Evolutionary conservation across 371 early-diverging fungal species (phyloP).

Genomic region (Polyrhizophydium stewartii): DNA sequence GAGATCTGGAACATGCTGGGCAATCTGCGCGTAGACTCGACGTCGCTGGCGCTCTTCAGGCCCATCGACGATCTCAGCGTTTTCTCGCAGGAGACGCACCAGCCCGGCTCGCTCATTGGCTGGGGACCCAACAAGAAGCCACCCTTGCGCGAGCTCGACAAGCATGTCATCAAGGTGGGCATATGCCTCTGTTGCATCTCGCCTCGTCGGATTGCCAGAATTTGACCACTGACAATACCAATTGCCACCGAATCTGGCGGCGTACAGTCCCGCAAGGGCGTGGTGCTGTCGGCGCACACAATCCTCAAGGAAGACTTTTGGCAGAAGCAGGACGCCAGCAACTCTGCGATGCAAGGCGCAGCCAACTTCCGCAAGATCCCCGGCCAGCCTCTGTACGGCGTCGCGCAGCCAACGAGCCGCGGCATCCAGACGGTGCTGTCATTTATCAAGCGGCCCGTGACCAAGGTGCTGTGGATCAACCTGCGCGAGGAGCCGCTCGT

Average conservation of each 20-base stretch:
- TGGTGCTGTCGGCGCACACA: slow-evolving; percentile 61
- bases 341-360: slow-evolving; percentile 30
- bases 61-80: slow-evolving; percentile 63
- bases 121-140: slow-evolving; percentile 11
- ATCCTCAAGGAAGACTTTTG: slow-evolving; percentile 73
- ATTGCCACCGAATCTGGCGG: background rate
- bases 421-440: slow-evolving; percentile 50
- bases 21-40: slow-evolving; percentile 47
- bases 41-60: slow-evolving; percentile 54
- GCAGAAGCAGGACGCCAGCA: slow-evolving; percentile 24
- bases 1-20: slow-evolving; percentile 62
- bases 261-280: slow-evolving; percentile 60
- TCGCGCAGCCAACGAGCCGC: slow-evolving; percentile 68
- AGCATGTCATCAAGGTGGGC: slow-evolving; percentile 55
- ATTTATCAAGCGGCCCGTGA: slow-evolving; percentile 16
- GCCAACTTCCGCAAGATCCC: slow-evolving; percentile 36
- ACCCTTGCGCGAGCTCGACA: slow-evolving; percentile 53
- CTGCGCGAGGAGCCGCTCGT: slow-evolving; percentile 73
- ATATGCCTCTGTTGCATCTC: background rate
- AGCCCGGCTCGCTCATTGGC: background rate
- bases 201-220: background rate
- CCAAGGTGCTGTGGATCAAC: slow-evolving; percentile 64
- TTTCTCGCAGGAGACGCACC: slow-evolving; percentile 20
- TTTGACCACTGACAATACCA: background rate
- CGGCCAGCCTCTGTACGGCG: slow-evolving; percentile 46